Base-by-base conservation (phyloP, 2,329 filamentous ascomycete species). In the Aspergillus sp. region DNA sequence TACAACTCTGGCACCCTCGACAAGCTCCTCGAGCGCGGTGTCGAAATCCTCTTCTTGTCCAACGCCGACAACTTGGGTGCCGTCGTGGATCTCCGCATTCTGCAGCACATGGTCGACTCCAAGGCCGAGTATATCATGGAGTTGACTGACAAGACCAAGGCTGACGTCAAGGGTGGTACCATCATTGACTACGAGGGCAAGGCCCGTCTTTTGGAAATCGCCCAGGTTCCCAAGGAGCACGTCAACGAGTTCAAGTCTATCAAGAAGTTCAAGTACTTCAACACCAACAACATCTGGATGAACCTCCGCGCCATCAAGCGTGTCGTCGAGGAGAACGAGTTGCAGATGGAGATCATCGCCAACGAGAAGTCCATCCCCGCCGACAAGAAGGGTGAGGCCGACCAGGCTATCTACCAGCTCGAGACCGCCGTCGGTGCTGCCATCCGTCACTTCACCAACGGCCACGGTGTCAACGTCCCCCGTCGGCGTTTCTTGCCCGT, bases 181-280 rank as follows among this genome's bases (percentile, higher is more conserved):
- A 98, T 98, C 71, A 98, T 98, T 65, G 91, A 98, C 77, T 96
- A 96, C 74, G 93, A 98, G 69, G 91, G 91, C 64, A 90, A 88
- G 45, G 91, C 94, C 58, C 90, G 93, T 66, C 86, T 98, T 56
- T 86, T 98, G 42, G 93, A 98, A 78, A 96, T 98, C 62, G 93
- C 93, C 10, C 93, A 98, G 79, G 93, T 98, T 31, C 93, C 93
- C 73, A 98, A 97, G 83, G 89, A 98, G 79, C 93, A 98, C 75
- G 88, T 93, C 70, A 97, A 98, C 76, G 93, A 98, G 77, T 98
- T 98, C 88, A 98, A 98, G 85, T 96, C 90, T 39, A 98, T 98
- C 81, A 98, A 98, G 86, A 98, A 98, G 82, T 98, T 98, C 86
- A 96, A 95, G 82, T 98, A 98, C 84, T 98, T 98, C 86, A 98